phyloP scores from a whole-genome alignment of 352 stramenopile species.

The Poterioochromonas sp. region DNA sequence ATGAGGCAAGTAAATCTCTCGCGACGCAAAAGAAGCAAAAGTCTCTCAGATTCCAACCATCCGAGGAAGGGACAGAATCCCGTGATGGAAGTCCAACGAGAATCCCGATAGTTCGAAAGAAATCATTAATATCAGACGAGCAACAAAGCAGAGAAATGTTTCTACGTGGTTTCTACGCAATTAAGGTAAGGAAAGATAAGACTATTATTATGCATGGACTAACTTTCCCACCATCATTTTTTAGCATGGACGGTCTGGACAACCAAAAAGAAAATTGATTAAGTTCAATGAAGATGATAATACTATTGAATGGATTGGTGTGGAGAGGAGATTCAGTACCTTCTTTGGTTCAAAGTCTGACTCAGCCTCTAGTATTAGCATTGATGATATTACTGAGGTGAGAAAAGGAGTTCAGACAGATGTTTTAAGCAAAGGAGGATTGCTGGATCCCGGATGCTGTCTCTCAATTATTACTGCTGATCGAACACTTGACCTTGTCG shows the following conservation, averaged over 20 bases:
- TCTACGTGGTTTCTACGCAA: too few species aligned
- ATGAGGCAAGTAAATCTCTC: not conserved
- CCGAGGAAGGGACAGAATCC: too few species aligned
- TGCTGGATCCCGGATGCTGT: constrained; percentile 25
- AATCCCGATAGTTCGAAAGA: too few species aligned
- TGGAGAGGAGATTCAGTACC: not conserved
- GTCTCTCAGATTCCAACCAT: too few species aligned
- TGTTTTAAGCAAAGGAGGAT: not conserved
- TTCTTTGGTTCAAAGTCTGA: not conserved
- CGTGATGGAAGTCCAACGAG: too few species aligned
- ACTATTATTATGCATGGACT: too few species aligned
- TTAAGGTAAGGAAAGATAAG: too few species aligned
- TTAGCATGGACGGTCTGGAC: not conserved
- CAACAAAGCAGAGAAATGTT: too few species aligned
- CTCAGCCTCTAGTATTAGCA: not conserved
- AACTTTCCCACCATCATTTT: too few species aligned
- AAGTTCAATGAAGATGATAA: not conserved
- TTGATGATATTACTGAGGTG: not conserved
- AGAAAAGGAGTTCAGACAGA: constrained; percentile 13
- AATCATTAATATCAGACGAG: too few species aligned
- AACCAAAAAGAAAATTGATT: not conserved
- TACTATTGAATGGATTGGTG: not conserved
- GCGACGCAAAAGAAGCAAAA: too few species aligned
- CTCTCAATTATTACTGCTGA: constrained; percentile 16
- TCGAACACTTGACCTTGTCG: not conserved